Conservation (phyloP, 2,329 filamentous ascomycete genomes). For the Verticillium longisporum region DNA sequence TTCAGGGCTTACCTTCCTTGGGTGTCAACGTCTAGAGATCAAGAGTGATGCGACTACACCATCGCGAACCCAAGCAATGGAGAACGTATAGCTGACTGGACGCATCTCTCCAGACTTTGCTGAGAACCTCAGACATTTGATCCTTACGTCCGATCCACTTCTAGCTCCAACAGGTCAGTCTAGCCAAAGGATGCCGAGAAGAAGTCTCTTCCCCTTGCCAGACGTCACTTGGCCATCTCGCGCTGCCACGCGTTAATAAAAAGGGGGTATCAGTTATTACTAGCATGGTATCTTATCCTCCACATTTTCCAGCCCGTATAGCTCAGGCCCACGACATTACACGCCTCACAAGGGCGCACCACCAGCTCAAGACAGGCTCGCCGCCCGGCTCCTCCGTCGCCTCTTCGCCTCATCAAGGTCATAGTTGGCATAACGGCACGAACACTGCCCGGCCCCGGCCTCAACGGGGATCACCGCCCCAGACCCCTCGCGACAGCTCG, state of each 20-base stretch:
- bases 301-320: background rate
- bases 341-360: background rate
- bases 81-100: too few relatives aligned
- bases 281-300: background rate
- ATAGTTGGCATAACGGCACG: conserved; percentile 31
- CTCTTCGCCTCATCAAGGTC: conserved; percentile 6
- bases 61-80: too few relatives aligned
- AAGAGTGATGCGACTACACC: too few relatives aligned
- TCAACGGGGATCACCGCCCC: conserved; percentile 30
- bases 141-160: too few relatives aligned
- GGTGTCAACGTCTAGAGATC: too few relatives aligned
- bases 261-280: background rate
- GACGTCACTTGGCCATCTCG: too few relatives aligned
- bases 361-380: background rate
- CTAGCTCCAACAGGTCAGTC: too few relatives aligned
- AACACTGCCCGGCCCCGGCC: conserved; percentile 26
- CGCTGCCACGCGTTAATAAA: background rate
- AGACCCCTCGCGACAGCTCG: conserved; percentile 41
- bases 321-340: background rate
- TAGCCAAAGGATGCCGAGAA: too few relatives aligned
- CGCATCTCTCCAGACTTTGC: too few relatives aligned
- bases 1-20: too few relatives aligned
- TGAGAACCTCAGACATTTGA: too few relatives aligned
- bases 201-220: too few relatives aligned
- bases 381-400: background rate